phyloP scores from a whole-genome alignment of 805 yeast species.

The Lachancea waltii region DNA sequence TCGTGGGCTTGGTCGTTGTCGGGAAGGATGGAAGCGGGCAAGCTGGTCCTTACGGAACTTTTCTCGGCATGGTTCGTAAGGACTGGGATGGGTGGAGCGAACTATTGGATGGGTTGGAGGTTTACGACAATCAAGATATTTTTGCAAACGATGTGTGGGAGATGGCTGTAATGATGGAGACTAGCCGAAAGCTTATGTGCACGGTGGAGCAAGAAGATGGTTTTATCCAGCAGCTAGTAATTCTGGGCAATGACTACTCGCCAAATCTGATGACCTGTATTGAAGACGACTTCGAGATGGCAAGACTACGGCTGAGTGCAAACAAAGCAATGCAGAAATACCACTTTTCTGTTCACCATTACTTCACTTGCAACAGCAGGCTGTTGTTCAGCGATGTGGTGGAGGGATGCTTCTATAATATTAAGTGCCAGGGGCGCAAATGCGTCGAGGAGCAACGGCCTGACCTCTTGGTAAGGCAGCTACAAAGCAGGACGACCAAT shows the following conservation, averaged over 20 bases:
- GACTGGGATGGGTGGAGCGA: slow-evolving; percentile 47
- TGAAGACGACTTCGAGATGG: slow-evolving; percentile 4
- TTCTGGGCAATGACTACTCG: slow-evolving; percentile 8
- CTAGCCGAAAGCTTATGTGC: slow-evolving; percentile 21
- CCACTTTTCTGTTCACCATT: slow-evolving; percentile 3
- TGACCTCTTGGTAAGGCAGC: background rate
- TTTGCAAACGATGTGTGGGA: slow-evolving; percentile 18
- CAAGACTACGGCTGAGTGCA: background rate
- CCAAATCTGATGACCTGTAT: background rate
- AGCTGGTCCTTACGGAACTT: slow-evolving; percentile 35
- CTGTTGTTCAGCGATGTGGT: slow-evolving; percentile 2
- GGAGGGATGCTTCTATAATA: slow-evolving; percentile 1
- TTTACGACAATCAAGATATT: slow-evolving; percentile 14
- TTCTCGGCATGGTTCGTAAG: slow-evolving; percentile 40
- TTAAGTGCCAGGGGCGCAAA: slow-evolving; percentile 3
- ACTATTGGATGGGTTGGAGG: slow-evolving; percentile 34
- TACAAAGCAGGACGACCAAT: slow-evolving; percentile 1
- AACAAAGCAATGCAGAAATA: background rate
- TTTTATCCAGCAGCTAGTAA: slow-evolving; percentile 6
- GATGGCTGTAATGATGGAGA: slow-evolving; percentile 17
- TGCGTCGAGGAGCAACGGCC: background rate
- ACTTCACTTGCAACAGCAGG: slow-evolving; percentile 2
- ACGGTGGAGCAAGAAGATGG: slow-evolving; percentile 12
- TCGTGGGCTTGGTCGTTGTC: slow-evolving; percentile 41
- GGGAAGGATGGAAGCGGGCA: slow-evolving; percentile 41